phyloP scores from a whole-genome alignment of 768 basidiomycete genomes.

The Imleria badia region DNA sequence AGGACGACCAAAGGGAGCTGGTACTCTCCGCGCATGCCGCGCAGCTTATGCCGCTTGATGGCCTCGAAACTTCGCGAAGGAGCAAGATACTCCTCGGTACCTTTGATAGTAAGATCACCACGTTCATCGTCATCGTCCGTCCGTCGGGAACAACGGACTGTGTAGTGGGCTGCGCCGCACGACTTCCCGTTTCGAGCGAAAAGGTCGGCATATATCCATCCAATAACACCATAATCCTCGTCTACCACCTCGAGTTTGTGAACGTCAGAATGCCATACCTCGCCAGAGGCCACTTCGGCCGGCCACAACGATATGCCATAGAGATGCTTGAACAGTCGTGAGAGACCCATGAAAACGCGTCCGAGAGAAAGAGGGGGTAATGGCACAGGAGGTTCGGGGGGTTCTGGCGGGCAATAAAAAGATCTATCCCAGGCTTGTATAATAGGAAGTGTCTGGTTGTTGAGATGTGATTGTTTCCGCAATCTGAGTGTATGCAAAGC shows the following conservation, averaged over 20 bases:
- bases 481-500: conserved; percentile 67
- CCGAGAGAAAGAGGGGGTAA: conserved; percentile 81
- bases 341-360: conserved; percentile 90
- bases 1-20: conserved; percentile 93
- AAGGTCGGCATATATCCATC: conserved; percentile 94
- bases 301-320: conserved; percentile 87
- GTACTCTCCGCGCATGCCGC: conserved; percentile 65
- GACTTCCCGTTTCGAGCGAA: conserved; percentile 84
- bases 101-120: conserved; percentile 52
- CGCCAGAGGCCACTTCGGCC: conserved; percentile 64
- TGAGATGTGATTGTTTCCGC: conserved; percentile 75
- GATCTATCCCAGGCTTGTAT: conserved; percentile 98
- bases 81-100: conserved; percentile 39
- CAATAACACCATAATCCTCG: conserved; percentile 81
- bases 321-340: conserved; percentile 78
- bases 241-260: conserved; percentile 93
- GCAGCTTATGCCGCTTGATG: conserved; percentile 56
- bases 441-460: conserved; percentile 52
- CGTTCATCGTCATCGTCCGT: conserved; percentile 86
- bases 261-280: conserved; percentile 88
- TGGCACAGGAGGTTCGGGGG: conserved; percentile 70
- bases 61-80: conserved; percentile 65
- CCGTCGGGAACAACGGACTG: conserved; percentile 90
- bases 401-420: conserved; percentile 83
- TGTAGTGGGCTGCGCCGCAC: conserved; percentile 94